Percentiles rank a stretch among this genome's conserved stretches.
These are phyloP conservation scores for Anthracocystis walkeri DNA, from an alignment of 1,284 basidiomycete species.

Conservation along the genomic window DNA sequence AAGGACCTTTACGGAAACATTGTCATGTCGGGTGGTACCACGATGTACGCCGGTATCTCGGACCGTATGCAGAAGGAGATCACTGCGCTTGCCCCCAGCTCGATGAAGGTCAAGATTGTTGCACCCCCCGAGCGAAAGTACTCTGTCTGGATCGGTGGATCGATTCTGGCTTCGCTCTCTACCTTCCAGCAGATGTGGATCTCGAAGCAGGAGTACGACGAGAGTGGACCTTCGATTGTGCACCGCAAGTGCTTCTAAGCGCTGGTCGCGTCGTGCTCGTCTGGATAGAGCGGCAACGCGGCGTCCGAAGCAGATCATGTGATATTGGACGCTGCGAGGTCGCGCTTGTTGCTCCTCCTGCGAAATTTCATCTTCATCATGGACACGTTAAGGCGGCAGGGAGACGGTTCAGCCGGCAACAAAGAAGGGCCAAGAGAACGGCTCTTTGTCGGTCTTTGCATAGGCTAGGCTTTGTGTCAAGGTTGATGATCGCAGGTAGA, in stretches of 20 bases:
- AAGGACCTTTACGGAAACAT: slow-evolving; percentile 93
- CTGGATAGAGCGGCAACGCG: not conserved
- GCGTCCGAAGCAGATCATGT: slow-evolving; percentile 8
- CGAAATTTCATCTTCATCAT: not conserved
- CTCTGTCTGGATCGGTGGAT: slow-evolving; percentile 98
- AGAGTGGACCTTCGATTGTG: slow-evolving; percentile 66
- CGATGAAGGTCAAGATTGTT: slow-evolving; percentile 81
- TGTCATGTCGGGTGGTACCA: slow-evolving; percentile 93
- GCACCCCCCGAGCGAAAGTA: slow-evolving; percentile 69
- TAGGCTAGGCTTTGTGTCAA: not conserved
- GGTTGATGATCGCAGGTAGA: not conserved
- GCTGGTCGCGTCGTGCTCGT: not conserved
- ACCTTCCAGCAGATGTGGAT: slow-evolving; percentile 95
- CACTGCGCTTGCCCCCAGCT: slow-evolving; percentile 81
- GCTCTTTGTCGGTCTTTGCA: not conserved
- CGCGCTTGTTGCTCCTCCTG: slow-evolving; percentile 4
- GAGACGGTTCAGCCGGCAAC: not conserved
- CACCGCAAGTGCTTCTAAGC: slow-evolving; percentile 69
- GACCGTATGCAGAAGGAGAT: slow-evolving; percentile 99
- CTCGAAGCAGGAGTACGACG: slow-evolving; percentile 79
- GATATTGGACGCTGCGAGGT: slow-evolving; percentile 1
- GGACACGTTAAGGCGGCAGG: slow-evolving; percentile 4
- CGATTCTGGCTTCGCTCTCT: slow-evolving; percentile 91
- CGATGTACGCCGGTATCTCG: slow-evolving; percentile 96
- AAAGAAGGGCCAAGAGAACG: not conserved